Conservation (phyloP, 495 filamentous ascomycete genomes). For the Annulohypoxylon maeteangense region DNA sequence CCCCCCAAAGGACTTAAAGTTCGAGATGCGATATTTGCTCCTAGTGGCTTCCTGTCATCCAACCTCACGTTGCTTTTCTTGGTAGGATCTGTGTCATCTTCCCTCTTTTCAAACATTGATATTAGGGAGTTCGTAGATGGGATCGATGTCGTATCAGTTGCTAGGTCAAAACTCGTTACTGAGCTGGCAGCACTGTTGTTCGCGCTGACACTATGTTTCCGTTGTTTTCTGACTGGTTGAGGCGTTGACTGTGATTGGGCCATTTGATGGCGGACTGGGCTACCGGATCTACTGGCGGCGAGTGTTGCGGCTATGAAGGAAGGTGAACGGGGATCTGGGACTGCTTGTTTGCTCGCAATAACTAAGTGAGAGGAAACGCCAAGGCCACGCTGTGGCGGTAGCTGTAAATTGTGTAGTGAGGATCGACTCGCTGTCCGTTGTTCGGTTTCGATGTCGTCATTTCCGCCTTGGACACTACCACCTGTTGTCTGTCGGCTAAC, state of each 20-base stretch:
- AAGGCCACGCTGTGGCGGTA: conserved; percentile 13
- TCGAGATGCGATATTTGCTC: conserved; percentile 27
- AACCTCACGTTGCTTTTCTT: conserved; percentile 47
- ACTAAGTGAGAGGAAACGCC: conserved; percentile 29
- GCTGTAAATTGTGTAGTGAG: conserved; percentile 20
- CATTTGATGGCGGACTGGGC: conserved; percentile 52
- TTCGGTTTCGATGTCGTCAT: conserved; percentile 3
- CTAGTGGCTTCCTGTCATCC: conserved; percentile 36
- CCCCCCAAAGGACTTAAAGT: conserved; percentile 37
- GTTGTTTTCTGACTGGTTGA: conserved; percentile 20
- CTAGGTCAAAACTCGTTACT: conserved; percentile 42
- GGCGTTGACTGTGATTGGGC: conserved; percentile 25
- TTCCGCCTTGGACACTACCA: conserved; percentile 18
- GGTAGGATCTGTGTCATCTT: conserved; percentile 49
- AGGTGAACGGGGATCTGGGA: conserved; percentile 52
- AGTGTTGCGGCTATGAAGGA: conserved; percentile 67
- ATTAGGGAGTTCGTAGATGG: conserved; percentile 67
- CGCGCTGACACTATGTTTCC: conserved; percentile 40
- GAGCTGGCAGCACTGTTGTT: conserved; percentile 44
- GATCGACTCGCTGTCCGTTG: conserved; percentile 5
- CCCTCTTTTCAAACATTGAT: conserved; percentile 66
- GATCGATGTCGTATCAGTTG: conserved; percentile 65
- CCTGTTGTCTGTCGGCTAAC: conserved; percentile 41
- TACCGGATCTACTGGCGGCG: conserved; percentile 63
- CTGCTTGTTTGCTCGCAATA: conserved; percentile 21